phyloP scores from a whole-genome alignment of 768 basidiomycete genomes.

The Galerina sulciceps region DNA sequence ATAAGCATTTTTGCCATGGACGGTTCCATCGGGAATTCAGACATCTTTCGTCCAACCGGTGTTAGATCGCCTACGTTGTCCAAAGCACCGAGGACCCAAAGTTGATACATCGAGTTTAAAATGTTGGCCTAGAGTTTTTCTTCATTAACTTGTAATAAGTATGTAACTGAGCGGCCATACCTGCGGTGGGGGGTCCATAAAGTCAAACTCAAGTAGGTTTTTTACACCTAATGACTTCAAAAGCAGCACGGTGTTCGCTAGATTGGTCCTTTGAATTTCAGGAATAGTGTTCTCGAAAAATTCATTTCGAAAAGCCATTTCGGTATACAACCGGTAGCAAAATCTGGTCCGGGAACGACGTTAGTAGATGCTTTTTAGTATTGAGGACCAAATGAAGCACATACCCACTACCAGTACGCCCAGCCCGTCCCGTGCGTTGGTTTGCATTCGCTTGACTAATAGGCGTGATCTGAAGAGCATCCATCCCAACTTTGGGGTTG shows the following conservation, averaged over 20 bases:
- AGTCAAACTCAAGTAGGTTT: slow-evolving; percentile 97
- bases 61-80: slow-evolving; percentile 99
- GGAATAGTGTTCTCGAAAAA: slow-evolving; percentile 96
- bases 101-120: slow-evolving; percentile 98
- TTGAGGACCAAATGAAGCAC: slow-evolving; percentile 25
- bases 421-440: slow-evolving; percentile 95
- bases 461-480: slow-evolving; percentile 97
- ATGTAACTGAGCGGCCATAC: slow-evolving; percentile 37
- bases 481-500: slow-evolving; percentile 99
- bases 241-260: slow-evolving; percentile 94
- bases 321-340: slow-evolving; percentile 96
- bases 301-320: slow-evolving; percentile 96
- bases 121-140: slow-evolving; percentile 78
- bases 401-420: slow-evolving; percentile 93
- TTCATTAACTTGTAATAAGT: background rate
- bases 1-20: slow-evolving; percentile 99
- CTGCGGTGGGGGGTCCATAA: slow-evolving; percentile 99
- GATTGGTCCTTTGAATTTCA: slow-evolving; percentile 96
- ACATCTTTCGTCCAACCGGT: slow-evolving; percentile 92
- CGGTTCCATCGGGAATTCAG: slow-evolving; percentile 99
- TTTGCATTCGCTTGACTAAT: slow-evolving; percentile 99
- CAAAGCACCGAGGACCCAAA: slow-evolving; percentile 97
- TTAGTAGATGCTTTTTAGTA: background rate
- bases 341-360: slow-evolving; percentile 51
- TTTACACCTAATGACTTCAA: slow-evolving; percentile 97